Base-by-base conservation (phyloP, 176 grass and related monocot species). In the Carex littledalei region DNA sequence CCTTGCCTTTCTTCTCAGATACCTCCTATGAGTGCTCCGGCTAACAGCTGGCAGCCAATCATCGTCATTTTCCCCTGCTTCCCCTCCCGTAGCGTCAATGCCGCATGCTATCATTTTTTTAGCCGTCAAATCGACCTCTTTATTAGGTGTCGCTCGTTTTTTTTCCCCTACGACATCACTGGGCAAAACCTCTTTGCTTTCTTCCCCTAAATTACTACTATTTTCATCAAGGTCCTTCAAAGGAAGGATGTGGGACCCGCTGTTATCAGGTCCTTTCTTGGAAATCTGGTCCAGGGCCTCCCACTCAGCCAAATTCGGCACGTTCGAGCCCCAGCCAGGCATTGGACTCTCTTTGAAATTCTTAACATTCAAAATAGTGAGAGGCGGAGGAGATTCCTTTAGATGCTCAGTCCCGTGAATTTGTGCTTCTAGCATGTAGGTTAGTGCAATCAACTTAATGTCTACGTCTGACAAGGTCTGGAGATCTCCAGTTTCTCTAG, bases 401-500 rank as follows among this genome's bases (percentile, higher is more conserved):
- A 99, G 63, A 94, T 99, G 91, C 39, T 62, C 82, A 53, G 87
- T 99, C 49, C 96, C 93, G 63, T 95, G 93, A 57, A 89, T 79
- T 85, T 99, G 90, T 26, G 93, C 81, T 84, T 99, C 96, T 63
- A 99, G 81, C 96, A 95, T 99, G 84, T 99, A 99, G 58, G 96
- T 87, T 55, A 99, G 53, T 85, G 96, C 93, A 63, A 99, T 94
- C 9, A 99, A 78, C 85, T 99, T 99, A 81, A 95, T 95, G 53
- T 99, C 96, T 57, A 99, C 96, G 65, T 95, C 96, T 76, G 96
- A 99, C 67, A 99, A 91, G 1, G 93, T 94, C 45, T 95, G 96
- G 17, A 99, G 87, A 70, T 99, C 96, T 49, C 96, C 96, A 10
- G 96, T 99, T 88, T 99, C 96, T 65, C 88, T 90, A 6, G 96